A percentile compares a stretch with the other conserved stretches of the same genome.
phyloP scores from a whole-genome alignment of 2,329 filamentous ascomycete genomes.

The Delphinella strobiligena region DNA sequence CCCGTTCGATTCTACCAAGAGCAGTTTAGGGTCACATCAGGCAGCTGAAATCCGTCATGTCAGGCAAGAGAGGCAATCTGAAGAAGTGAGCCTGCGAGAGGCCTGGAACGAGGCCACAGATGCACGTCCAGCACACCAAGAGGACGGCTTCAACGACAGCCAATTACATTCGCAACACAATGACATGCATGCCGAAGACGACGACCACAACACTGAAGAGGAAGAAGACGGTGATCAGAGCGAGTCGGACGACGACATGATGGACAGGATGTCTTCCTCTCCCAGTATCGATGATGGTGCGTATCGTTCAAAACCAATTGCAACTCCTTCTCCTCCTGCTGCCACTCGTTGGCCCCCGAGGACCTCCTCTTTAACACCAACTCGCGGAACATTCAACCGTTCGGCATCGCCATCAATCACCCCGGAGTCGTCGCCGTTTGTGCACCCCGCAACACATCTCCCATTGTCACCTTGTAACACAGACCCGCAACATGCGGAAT shows the following conservation, averaged over 20 bases:
- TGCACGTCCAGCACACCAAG: slow-evolving; percentile 12
- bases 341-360: slow-evolving; percentile 26
- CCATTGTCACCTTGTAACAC: slow-evolving; percentile 13
- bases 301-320: too few species aligned
- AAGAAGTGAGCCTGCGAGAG: slow-evolving; percentile 56
- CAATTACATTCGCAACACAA: slow-evolving; percentile 24
- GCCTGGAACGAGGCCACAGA: slow-evolving; percentile 31
- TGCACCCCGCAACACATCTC: slow-evolving; percentile 21
- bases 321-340: slow-evolving; percentile 14
- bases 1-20: slow-evolving; percentile 29
- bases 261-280: slow-evolving; percentile 97
- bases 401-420: slow-evolving; percentile 14
- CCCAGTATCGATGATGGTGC: slow-evolving; percentile 98
- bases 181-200: slow-evolving; percentile 21
- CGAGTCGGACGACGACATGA: slow-evolving; percentile 80
- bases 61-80: slow-evolving; percentile 57
- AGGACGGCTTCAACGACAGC: slow-evolving; percentile 47
- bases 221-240: slow-evolving; percentile 34
- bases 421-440: slow-evolving; percentile 31
- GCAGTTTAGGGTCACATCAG: slow-evolving; percentile 54
- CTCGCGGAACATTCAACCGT: slow-evolving; percentile 22
- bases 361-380: slow-evolving; percentile 29
- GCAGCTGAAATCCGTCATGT: slow-evolving; percentile 73
- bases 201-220: slow-evolving; percentile 50
- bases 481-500: too few species aligned